These are phyloP conservation scores for Pyrenophora graminea DNA, from an alignment of 2,329 filamentous ascomycete species.

Conservation along the genomic window DNA sequence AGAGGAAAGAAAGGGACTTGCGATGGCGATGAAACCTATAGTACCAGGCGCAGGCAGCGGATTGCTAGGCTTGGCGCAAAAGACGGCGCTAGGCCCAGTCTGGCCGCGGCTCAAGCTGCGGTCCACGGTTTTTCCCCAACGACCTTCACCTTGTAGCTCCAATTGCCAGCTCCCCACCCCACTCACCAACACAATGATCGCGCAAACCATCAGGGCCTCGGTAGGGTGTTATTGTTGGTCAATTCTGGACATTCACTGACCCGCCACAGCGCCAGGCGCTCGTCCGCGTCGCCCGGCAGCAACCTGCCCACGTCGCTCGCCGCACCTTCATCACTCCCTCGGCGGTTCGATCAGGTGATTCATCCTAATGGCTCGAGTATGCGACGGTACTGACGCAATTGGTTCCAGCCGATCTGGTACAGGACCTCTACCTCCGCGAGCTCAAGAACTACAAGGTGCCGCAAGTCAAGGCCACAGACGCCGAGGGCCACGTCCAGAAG, in stretches of 20 bases:
- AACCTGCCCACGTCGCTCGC: conserved; percentile 58
- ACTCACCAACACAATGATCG: conserved; percentile 57
- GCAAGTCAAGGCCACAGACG: conserved; percentile 80
- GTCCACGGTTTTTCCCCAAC: conserved; percentile 23
- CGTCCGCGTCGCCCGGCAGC: conserved; percentile 63
- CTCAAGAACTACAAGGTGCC: conserved; percentile 93
- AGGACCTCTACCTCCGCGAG: conserved; percentile 96
- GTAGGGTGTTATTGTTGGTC: conserved; percentile 48
- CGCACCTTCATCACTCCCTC: conserved; percentile 67
- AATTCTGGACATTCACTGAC: conserved; percentile 31
- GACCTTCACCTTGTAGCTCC: conserved; percentile 36
- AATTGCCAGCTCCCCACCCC: conserved; percentile 38
- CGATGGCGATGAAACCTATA: background rate
- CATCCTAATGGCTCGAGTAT: conserved; percentile 31
- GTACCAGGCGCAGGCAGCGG: conserved; percentile 7
- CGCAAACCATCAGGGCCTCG: conserved; percentile 65
- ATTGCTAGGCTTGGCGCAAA: conserved; percentile 11
- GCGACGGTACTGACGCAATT: conserved; percentile 39
- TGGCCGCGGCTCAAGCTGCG: conserved; percentile 27
- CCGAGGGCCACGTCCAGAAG: conserved; percentile 87
- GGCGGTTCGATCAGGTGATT: conserved; percentile 65
- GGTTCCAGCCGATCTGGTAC: conserved; percentile 84
- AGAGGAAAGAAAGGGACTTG: background rate
- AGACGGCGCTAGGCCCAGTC: conserved; percentile 21
- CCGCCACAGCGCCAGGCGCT: conserved; percentile 61